Base-by-base conservation (phyloP, 257 asterid species). In the Petrea volubilis region DNA sequence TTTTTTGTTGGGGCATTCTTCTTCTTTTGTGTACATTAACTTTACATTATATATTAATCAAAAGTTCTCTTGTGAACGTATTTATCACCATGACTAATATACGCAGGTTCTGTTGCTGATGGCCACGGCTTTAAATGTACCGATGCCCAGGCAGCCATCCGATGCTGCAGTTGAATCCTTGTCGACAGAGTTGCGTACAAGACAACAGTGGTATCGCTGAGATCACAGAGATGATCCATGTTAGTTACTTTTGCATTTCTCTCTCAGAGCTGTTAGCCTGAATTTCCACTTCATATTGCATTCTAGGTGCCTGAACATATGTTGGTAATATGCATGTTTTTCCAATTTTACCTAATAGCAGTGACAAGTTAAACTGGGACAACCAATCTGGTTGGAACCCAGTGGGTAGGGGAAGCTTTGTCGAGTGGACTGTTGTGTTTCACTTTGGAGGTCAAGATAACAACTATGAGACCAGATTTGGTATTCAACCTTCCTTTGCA, bases 181-280 rank as follows among this genome's bases (percentile, higher is more conserved):
- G 72, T 78, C 95, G 17, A 41, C 53, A 17, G 96, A 95, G 64
- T 78, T 95, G 79, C 98, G 97, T 64, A 59, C 89, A 17, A 92
- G 97, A 80, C 98, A 95, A 74, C 98, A 87, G 61, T 79, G n/a
- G 83, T 70, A 80, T 95, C 51, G 99, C 97, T 69, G 98, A 88
- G 87, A 95, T 95, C 75, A 92, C 97, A 3, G 99, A 95, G 85
- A 92, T 92, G 99, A 95, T 95, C 77, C 99, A 95, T 78, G 99
- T 95, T 67, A 80, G 94, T 81, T 44, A 40, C 24, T 66, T 62
- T 61, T 47, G 55, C 58, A 52, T 20, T 55, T 44, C 55, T 58
- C 47, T 20, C 7, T 51, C 6, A 18, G 63, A 62, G 29, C n/a
- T n/a, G 40, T 21, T 56, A 33, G 52, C 61, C 10, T 15, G 4